These are phyloP conservation scores for Pyrus betulifolia DNA, from an alignment of 306 rosid species.

Conservation along the genomic window DNA sequence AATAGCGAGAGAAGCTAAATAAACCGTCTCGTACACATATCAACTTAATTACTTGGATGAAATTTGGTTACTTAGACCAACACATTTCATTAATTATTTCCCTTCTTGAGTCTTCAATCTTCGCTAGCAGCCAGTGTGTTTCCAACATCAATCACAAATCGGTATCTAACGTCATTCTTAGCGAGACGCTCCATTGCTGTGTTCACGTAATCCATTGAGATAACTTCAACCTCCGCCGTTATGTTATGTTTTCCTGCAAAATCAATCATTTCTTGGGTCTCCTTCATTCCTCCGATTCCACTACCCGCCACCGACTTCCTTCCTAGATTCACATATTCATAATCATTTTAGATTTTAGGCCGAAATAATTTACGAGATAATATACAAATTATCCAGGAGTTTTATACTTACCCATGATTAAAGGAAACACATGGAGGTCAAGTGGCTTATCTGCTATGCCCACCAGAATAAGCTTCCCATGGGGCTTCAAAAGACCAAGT, in stretches of 20 bases:
- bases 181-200: slow-evolving; percentile 40
- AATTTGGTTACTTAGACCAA: background rate
- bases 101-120: background rate
- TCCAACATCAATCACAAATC: slow-evolving; percentile 36
- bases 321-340: slow-evolving; percentile 9
- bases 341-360: background rate
- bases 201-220: slow-evolving; percentile 39
- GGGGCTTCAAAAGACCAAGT: slow-evolving; percentile 26
- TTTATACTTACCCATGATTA: background rate
- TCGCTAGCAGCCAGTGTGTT: slow-evolving; percentile 4
- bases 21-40: background rate
- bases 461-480: slow-evolving; percentile 44
- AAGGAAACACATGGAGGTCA: slow-evolving; percentile 17
- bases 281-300: slow-evolving; percentile 14
- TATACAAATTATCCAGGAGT: background rate
- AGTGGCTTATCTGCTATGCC: slow-evolving; percentile 33
- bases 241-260: slow-evolving; percentile 44
- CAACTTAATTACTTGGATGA: background rate
- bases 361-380: background rate
- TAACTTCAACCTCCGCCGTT: slow-evolving; percentile 38
- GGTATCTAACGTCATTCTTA: slow-evolving; percentile 45
- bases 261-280: slow-evolving; percentile 44
- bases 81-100: background rate
- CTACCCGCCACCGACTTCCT: slow-evolving; percentile 37
- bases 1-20: background rate